Evolutionary conservation across 495 filamentous ascomycete species (phyloP).

Genomic region (Neurospora sp.): DNA sequence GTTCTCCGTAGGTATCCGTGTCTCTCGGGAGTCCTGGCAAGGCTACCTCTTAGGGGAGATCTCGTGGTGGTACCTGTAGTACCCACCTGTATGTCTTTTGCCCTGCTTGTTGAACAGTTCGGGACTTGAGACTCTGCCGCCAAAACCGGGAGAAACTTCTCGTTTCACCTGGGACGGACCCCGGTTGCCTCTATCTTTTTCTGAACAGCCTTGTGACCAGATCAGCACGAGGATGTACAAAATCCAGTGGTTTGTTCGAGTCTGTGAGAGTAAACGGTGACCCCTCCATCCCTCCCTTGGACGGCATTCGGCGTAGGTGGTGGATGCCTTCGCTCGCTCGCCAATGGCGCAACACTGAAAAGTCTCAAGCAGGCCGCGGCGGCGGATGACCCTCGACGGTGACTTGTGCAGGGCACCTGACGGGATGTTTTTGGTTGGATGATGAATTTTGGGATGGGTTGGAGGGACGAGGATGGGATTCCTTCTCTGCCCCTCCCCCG

Average conservation of each 20-base stretch:
- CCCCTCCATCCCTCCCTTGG: neutral
- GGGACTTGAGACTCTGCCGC: neutral
- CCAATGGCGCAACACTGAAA: neutral
- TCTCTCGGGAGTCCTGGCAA: neutral
- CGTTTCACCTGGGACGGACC: neutral
- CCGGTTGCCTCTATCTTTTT: neutral
- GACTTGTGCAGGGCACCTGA: neutral
- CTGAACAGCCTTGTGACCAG: constrained; percentile 6
- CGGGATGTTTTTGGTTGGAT: neutral
- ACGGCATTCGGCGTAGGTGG: neutral
- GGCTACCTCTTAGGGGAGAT: neutral
- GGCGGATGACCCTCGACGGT: neutral
- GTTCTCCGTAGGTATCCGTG: neutral
- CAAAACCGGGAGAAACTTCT: neutral
- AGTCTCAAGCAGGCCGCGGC: neutral
- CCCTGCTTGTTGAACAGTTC: neutral
- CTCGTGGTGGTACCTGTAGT: neutral
- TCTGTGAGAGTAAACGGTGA: neutral
- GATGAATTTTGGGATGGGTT: neutral
- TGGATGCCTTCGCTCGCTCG: neutral
- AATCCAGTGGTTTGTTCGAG: neutral
- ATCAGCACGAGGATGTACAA: neutral
- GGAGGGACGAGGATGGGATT: neutral
- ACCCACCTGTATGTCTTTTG: neutral
- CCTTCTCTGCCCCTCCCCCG: neutral